Percentiles rank a stretch among this genome's conserved stretches.
Conservation (phyloP, 164 flowering plant genomes). For the Vitis amurensis region DNA sequence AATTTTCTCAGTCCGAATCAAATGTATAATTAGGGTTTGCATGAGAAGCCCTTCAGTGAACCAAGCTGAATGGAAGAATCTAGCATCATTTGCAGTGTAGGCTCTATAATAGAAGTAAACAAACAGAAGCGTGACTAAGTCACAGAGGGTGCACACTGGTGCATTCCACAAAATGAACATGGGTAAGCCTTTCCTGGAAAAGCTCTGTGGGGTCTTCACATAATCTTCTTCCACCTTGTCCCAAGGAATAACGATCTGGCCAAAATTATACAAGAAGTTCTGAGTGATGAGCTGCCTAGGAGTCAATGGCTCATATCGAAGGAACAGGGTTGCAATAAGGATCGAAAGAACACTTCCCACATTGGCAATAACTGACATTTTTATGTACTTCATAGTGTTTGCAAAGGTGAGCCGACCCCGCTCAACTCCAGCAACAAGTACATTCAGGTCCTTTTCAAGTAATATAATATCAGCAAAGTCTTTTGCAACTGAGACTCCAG, state of each 20-base stretch:
- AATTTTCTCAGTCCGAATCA: conserved; percentile 73
- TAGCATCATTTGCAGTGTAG: not conserved
- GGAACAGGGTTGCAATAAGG: conserved; percentile 45
- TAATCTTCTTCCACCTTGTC: conserved; percentile 73
- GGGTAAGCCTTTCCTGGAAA: conserved; percentile 56
- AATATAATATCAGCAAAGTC: conserved; percentile 73
- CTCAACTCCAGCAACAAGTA: conserved; percentile 69
- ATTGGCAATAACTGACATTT: conserved; percentile 62
- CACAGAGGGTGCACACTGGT: conserved; percentile 63
- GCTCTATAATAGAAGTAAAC: conserved; percentile 43
- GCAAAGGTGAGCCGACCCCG: conserved; percentile 62
- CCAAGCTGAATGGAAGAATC: conserved; percentile 56
- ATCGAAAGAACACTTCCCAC: conserved; percentile 61
- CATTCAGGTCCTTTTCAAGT: conserved; percentile 77
- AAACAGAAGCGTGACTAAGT: conserved; percentile 46
- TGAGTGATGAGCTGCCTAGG: conserved; percentile 71
- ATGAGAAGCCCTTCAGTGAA: conserved; percentile 75
- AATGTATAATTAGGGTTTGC: conserved; percentile 75
- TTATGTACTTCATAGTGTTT: conserved; percentile 80
- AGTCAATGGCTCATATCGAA: conserved; percentile 60
- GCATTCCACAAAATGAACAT: conserved; percentile 72
- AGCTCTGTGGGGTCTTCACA: conserved; percentile 49
- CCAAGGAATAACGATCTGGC: conserved; percentile 81
- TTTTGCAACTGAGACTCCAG: conserved; percentile 72
- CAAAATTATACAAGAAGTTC: conserved; percentile 58